Conservation (phyloP, 441 rosid genomes). For the Adansonia madagascariensis region DNA sequence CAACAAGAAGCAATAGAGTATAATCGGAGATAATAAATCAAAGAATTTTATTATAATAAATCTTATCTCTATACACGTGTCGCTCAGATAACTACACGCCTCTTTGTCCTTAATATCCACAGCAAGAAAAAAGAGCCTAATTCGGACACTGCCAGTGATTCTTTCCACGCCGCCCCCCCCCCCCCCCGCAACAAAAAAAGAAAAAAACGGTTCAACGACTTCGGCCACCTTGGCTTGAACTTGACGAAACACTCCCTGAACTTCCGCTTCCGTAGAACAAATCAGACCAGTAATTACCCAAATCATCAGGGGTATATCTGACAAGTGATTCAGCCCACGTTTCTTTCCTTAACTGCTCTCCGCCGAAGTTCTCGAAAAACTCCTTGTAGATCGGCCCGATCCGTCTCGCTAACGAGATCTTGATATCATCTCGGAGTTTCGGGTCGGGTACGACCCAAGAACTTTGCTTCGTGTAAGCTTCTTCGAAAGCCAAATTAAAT, state of each 20-base stretch:
- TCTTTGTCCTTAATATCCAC: background rate
- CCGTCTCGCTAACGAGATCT: constrained; percentile 50
- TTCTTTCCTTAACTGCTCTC: too few relatives aligned
- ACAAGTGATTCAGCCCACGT: too few relatives aligned
- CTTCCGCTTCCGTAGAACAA: too few relatives aligned
- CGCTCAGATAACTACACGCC: background rate
- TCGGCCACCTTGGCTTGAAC: too few relatives aligned
- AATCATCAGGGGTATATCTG: too few relatives aligned
- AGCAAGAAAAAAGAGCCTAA: background rate
- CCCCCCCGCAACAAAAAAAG: too few relatives aligned
- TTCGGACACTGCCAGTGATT: background rate
- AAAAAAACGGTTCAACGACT: too few relatives aligned
- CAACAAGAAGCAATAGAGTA: too few relatives aligned
- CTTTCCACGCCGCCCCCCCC: background rate
- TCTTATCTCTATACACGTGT: background rate
- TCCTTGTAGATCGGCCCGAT: constrained; percentile 49
- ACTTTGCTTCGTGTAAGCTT: constrained; percentile 52
- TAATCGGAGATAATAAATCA: too few relatives aligned
- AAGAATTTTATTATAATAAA: background rate
- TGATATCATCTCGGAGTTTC: constrained; percentile 58
- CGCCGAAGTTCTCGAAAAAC: constrained; percentile 20
- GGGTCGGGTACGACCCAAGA: constrained; percentile 67
- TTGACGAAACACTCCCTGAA: too few relatives aligned
- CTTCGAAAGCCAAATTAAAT: constrained; percentile 66
- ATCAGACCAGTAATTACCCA: too few relatives aligned